Conservation (phyloP, 768 basidiomycete genomes). For the Amanita pseudoporphyria region DNA sequence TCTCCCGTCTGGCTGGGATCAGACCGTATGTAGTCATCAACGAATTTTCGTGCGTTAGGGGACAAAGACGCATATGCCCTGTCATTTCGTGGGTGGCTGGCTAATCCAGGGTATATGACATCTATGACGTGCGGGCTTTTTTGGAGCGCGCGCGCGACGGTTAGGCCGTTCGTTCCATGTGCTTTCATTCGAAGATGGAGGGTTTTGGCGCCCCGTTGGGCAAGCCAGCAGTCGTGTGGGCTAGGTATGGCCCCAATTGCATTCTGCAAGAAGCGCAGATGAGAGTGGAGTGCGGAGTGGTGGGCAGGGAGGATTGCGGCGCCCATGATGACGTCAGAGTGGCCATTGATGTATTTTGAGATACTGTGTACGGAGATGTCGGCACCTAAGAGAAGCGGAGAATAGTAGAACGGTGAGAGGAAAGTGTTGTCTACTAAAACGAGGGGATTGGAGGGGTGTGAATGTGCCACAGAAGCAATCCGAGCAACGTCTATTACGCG, state of each 20-base stretch:
- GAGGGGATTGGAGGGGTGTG: constrained; percentile 56
- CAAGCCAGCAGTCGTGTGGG: constrained; percentile 84
- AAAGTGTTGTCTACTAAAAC: constrained; percentile 94
- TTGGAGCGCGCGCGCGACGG: constrained; percentile 56
- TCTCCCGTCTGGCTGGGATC: constrained; percentile 29
- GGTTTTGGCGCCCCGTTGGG: constrained; percentile 87
- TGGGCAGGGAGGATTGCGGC: constrained; percentile 60
- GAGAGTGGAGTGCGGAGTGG: constrained; percentile 35
- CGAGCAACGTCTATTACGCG: constrained; percentile 73
- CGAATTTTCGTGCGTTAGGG: constrained; percentile 60
- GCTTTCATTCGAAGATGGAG: constrained; percentile 80
- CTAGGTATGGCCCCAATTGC: constrained; percentile 80
- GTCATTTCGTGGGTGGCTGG: constrained; percentile 52
- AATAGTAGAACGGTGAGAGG: constrained; percentile 85
- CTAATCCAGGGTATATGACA: constrained; percentile 82
- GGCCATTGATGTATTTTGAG: constrained; percentile 91
- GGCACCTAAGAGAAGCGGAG: constrained; percentile 77
- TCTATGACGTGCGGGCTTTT: constrained; percentile 52
- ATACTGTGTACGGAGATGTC: constrained; percentile 80
- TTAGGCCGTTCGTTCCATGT: constrained; percentile 78
- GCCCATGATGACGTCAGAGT: constrained; percentile 91
- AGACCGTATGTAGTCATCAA: constrained; percentile 23
- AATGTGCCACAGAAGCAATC: constrained; percentile 54
- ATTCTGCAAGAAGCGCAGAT: constrained; percentile 84
- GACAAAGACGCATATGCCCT: constrained; percentile 56